Evolutionary conservation across 495 filamentous ascomycete genomes (phyloP).

Genomic region (Cudoniella acicularis): DNA sequence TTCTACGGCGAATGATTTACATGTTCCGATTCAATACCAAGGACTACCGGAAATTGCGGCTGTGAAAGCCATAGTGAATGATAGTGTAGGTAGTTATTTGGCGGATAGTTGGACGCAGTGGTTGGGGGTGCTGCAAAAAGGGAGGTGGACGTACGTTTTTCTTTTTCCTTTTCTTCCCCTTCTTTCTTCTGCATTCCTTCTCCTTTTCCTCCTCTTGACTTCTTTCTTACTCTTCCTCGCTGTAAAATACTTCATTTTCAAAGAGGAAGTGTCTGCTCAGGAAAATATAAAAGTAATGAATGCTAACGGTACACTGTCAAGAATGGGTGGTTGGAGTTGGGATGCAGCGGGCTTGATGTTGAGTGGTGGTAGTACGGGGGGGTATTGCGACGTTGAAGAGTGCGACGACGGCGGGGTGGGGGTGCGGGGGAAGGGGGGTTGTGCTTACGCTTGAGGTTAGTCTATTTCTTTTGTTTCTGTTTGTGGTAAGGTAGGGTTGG

Average conservation of each 20-base stretch:
- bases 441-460: neutral
- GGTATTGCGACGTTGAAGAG: neutral
- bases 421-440: neutral
- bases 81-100: slow-evolving; percentile 46
- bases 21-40: slow-evolving; percentile 50
- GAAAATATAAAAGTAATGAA: too few relatives aligned
- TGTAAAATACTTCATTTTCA: too few relatives aligned
- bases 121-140: slow-evolving; percentile 51
- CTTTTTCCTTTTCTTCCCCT: too few relatives aligned
- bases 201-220: too few relatives aligned
- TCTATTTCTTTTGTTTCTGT: too few relatives aligned
- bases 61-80: slow-evolving; percentile 47
- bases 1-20: slow-evolving; percentile 37
- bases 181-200: too few relatives aligned
- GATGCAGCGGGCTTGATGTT: neutral
- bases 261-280: too few relatives aligned
- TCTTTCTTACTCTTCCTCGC: too few relatives aligned
- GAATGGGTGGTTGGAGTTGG: slow-evolving; percentile 30
- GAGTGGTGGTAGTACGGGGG: slow-evolving; percentile 2
- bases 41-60: slow-evolving; percentile 46
- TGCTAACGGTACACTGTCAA: too few relatives aligned
- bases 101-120: slow-evolving; percentile 57
- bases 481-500: too few relatives aligned
- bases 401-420: too few relatives aligned
- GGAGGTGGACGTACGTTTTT: slow-evolving; percentile 29